These are phyloP conservation scores for Nectriaceae sp. DNA, from an alignment of 2,329 filamentous ascomycete species.

Conservation along the genomic window DNA sequence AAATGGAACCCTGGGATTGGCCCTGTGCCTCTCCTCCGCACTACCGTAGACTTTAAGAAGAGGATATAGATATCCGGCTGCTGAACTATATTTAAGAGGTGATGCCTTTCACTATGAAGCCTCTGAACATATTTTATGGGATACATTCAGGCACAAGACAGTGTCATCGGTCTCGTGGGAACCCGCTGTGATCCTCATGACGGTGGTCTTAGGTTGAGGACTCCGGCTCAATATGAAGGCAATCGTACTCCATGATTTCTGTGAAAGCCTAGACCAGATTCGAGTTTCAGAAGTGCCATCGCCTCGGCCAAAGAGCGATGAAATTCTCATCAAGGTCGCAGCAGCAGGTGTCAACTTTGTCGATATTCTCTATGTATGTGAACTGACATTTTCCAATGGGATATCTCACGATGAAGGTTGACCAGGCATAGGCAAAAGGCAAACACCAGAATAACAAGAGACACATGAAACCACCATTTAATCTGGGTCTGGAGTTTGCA, in stretches of 20 bases:
- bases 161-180: too few species aligned
- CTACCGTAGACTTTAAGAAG: too few species aligned
- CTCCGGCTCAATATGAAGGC: conserved; percentile 34
- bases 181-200: too few species aligned
- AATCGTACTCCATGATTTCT: conserved; percentile 29
- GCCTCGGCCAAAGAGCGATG: conserved; percentile 16
- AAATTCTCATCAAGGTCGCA: conserved; percentile 42
- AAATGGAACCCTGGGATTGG: too few species aligned
- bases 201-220: too few species aligned
- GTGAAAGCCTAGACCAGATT: conserved; percentile 24
- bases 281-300: conserved; percentile 24
- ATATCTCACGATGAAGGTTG: too few species aligned
- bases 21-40: background rate
- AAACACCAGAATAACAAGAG: conserved; percentile 61
- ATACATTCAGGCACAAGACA: too few species aligned
- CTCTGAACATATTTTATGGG: too few species aligned
- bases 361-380: conserved; percentile 55
- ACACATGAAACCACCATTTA: conserved; percentile 59
- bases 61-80: background rate
- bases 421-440: conserved; percentile 46
- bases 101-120: too few species aligned
- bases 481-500: conserved; percentile 61
- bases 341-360: conserved; percentile 62
- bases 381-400: background rate
- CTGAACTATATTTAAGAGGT: too few species aligned